Conservation (phyloP, 768 basidiomycete genomes). For the Polyporus arcularius region DNA sequence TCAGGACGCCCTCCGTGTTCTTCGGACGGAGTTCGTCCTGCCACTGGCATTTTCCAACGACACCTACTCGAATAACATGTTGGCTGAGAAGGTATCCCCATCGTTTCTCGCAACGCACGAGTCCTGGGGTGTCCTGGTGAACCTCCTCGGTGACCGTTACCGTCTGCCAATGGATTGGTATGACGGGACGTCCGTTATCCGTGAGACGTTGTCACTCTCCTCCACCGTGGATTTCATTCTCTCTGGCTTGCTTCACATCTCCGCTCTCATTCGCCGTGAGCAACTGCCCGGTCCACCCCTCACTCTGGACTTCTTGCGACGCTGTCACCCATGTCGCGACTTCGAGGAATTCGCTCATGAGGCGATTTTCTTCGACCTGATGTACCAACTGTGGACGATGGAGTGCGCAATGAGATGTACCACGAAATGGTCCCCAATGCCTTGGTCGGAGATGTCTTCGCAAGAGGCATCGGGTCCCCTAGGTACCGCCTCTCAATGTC, state of each 20-base stretch:
- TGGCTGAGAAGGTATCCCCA: too few species aligned
- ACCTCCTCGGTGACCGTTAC: background rate
- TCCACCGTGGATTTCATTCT: background rate
- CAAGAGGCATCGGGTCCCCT: background rate
- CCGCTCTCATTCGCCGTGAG: background rate
- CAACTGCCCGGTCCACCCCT: background rate
- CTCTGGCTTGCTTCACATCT: background rate
- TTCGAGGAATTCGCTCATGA: background rate
- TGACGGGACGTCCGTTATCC: background rate
- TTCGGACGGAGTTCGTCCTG: too few species aligned
- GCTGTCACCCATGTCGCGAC: too few species aligned
- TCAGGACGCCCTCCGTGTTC: too few species aligned
- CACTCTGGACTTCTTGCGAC: too few species aligned
- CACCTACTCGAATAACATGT: too few species aligned
- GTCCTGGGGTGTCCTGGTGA: background rate
- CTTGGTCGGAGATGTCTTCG: background rate
- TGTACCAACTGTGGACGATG: background rate
- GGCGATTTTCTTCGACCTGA: background rate
- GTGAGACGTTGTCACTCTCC: background rate
- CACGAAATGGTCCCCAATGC: background rate
- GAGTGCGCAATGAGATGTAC: background rate
- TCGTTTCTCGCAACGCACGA: too few species aligned
- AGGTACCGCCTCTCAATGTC: background rate
- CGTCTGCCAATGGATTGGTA: background rate
- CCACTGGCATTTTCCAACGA: too few species aligned